These are phyloP conservation scores for Zymoseptoria ardabiliae DNA, from an alignment of 2,329 filamentous ascomycete species.

Conservation along the genomic window DNA sequence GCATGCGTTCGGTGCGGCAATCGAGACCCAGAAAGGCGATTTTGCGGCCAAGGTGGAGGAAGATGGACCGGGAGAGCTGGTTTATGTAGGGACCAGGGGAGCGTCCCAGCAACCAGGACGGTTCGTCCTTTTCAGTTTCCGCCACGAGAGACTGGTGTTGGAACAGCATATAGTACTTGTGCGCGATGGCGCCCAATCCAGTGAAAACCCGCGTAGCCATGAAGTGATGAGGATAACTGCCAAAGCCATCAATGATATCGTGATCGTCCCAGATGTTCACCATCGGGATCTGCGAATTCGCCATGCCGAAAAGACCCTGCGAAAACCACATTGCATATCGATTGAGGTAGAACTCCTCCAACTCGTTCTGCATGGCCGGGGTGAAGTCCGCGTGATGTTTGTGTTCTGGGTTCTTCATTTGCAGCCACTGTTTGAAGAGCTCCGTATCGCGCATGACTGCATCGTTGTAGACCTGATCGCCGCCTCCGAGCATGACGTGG, in stretches of 20 bases:
- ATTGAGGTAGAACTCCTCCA: conserved; percentile 82
- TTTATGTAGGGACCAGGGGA: conserved; percentile 83
- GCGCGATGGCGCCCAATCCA: conserved; percentile 82
- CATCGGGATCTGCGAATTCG: conserved; percentile 92
- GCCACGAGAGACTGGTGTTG: conserved; percentile 83
- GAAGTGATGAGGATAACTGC: conserved; percentile 84
- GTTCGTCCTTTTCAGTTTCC: conserved; percentile 76
- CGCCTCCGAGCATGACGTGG: conserved; percentile 96
- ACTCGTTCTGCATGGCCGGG: conserved; percentile 73
- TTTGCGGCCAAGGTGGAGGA: conserved; percentile 72
- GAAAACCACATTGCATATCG: conserved; percentile 94
- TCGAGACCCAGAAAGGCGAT: conserved; percentile 82
- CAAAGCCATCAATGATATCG: conserved; percentile 63
- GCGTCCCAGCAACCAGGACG: conserved; percentile 81
- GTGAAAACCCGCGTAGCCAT: conserved; percentile 81
- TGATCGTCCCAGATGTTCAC: conserved; percentile 98
- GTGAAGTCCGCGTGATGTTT: conserved; percentile 77
- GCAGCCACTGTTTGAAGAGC: conserved; percentile 77
- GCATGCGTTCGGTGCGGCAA: conserved; percentile 82
- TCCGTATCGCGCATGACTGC: conserved; percentile 65
- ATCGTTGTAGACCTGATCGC: conserved; percentile 96
- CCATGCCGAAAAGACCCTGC: conserved; percentile 86
- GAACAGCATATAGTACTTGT: conserved; percentile 98
- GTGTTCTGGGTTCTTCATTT: conserved; percentile 67
- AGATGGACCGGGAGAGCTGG: conserved; percentile 75